Base-by-base conservation (phyloP, 2,329 filamentous ascomycete genomes). In the Pyricularia sp. region DNA sequence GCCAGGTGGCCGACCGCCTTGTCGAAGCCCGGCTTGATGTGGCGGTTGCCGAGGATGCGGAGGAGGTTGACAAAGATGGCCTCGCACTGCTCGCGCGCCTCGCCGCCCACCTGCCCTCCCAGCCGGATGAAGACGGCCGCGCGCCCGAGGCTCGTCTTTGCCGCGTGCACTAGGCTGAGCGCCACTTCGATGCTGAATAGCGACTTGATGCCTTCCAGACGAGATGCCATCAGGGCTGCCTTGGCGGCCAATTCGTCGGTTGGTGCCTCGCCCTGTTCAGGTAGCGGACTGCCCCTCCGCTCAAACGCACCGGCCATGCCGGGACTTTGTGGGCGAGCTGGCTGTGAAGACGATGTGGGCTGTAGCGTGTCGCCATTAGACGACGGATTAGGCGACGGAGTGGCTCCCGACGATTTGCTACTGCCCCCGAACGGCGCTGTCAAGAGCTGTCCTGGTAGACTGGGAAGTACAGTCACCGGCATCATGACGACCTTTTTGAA, bases 401-500 rank as follows among this genome's bases (percentile, higher is more conserved):
- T 25, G 23, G 59, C 59, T 30, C 14, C 28, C 6, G 58, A n/a
- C 50, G 36, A 17, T 23, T 64, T 69, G 63, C 69, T 4, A 69
- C 66, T 31, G 72, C 68, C 68, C 70, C 80, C 84, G 75, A 88
- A 92, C 68, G 84, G 84, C n/a, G 82, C 87, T 10, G 83, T 82
- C 66, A 87, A 81, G 6, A 86, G 79, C 70, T 92, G 84, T 36
- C 85, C 85, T 2, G 90, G 78, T 71, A 90, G 86, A 65, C 86
- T 89, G 1, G 93, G 92, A 4, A 98, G 82, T 10, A 93, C 94
- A 68, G 92, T 97, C 66, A 99, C 94, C 2, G 95, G 95, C 89
- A 97, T 96, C 94, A 99, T 97, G 72, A 99, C 92, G 10, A 99
- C 95, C 78, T 98, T 98, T 76, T 93, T 97, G 83, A 99, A 99